Base-by-base conservation (phyloP, 2,329 filamentous ascomycete species). In the Apiospora sp. region DNA sequence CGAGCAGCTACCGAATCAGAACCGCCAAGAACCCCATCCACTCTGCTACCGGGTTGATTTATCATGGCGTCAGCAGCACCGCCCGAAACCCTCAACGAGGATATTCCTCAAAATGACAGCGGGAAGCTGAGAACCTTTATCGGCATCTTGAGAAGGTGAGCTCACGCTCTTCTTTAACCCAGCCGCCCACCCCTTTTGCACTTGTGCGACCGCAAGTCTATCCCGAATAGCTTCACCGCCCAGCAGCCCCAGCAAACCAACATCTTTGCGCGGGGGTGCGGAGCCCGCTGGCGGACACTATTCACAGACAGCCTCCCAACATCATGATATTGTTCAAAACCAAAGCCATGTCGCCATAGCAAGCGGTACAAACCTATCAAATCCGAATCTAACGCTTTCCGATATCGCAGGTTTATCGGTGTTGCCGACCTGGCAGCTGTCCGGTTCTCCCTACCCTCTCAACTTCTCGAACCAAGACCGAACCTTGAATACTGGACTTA, bases 401-500 rank as follows among this genome's bases (percentile, higher is more conserved):
- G 34, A 37, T 72, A 74, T 73, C 74, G 72, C 83, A 97, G 96
- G 82, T 98, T 98, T 84, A 95, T 98, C 79, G 96, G 96, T 77
- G 96, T 99, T 72, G 88, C 95, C 77, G 96, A 99, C 84, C 96
- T 99, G 79, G 96, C 96, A 72, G 91, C 95, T 72, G 96, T 98
- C 75, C 93, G 96, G 77, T 99, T 99, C 86, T 98, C 96, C 22
- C 89, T 99, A 69, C 96, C 96, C 30, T 95, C 96, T 69, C 96
- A 98, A 84, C 91, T 99, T 61, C 90, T 99, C 79, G 96, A 99
- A 83, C 96, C 96, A 48, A 97, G 94, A 4, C 96, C 96, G 70
- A 99, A 99, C 82, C 87, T 99, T 81, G 96, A 99, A 86, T 99
- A 98, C 85, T 99, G 96, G 96, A 97, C 97, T 80, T 99, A 99